Base-by-base conservation (phyloP, 225 moss, liverwort and hornwort genomes). In the Marchantia paleacea region DNA sequence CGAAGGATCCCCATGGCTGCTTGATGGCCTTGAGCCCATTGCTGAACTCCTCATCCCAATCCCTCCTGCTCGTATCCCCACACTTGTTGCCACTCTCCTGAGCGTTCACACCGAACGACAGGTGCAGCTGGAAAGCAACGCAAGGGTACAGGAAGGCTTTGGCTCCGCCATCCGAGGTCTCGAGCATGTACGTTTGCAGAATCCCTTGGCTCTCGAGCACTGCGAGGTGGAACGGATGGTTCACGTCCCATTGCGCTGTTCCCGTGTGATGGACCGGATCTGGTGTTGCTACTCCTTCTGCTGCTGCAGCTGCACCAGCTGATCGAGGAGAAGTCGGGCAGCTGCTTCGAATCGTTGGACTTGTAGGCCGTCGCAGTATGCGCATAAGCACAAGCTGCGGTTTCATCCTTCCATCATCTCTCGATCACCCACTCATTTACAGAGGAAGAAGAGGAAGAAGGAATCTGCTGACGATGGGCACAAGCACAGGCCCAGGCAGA, bases 1-100 rank as follows among this genome's bases (percentile, higher is more conserved):
- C 85, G 54, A 88, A 88, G 3, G 83, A 83, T 0, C 88, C 88
- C 85, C 85, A 83, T 19, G 78, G 78, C 16, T 84, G 79, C 77
- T 85, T 75, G n/a, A 88, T 79, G 31, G 88, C 73, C 60, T 83
- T 78, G 31, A 73, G 72, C 8, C 75, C 80, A 73, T 67, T 39
- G 39, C 57, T 20, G 70, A 70, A 72, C 39, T 48, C 55, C 55
- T 70, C 72, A 68, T 72, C 47, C 80, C 80, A 80, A 15, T 80
- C 80, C 24, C n/a, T 80, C 26, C 30, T 69, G 29, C 26, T 72
- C 16, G 78, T 68, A 4, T 72, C 64, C 26, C 49, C 24, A 64
- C 77, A 78, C 47, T 81, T 78, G 57, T 81, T 76, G 30, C 78
- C 61, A 49, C 54, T 58, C 22, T 72, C 57, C 24, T 75, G 24